phyloP scores from a whole-genome alignment of 805 yeast genomes.

The Kodamaea kaohsiungensis region DNA sequence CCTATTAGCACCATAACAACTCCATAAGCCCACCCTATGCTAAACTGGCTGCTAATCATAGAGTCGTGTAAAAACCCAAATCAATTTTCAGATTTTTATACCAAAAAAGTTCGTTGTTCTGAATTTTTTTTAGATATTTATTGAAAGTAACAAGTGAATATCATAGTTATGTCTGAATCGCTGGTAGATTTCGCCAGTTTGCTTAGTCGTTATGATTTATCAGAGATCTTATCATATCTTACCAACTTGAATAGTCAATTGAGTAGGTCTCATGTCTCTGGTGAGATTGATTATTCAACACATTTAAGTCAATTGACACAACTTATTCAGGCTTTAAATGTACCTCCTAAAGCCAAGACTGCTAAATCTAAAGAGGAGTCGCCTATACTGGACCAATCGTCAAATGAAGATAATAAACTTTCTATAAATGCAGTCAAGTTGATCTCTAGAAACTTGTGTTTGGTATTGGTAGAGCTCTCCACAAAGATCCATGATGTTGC shows the following conservation, averaged over 20 bases:
- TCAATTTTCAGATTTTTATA: no score
- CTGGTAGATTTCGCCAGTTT: conserved; percentile 6
- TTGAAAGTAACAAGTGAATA: background rate
- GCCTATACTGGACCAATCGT: background rate
- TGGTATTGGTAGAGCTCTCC: conserved; percentile 31
- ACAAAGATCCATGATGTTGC: conserved; percentile 39
- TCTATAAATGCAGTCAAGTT: conserved; percentile 17
- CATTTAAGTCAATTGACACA: conserved; percentile 25
- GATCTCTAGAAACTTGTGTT: conserved; percentile 22
- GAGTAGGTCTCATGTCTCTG: background rate
- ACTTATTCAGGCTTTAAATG: conserved; percentile 25
- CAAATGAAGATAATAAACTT: background rate
- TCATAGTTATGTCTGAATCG: background rate
- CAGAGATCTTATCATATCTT: conserved; percentile 22
- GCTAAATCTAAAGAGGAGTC: conserved; percentile 9
- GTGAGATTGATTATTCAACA: conserved; percentile 8
- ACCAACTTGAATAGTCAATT: conserved; percentile 21
- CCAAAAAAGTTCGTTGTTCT: background rate
- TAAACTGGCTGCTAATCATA: no score
- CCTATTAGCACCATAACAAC: no score
- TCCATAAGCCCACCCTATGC: no score
- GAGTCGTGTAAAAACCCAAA: no score
- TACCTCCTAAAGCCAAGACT: conserved; percentile 7
- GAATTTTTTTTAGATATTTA: background rate
- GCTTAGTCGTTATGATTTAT: conserved; percentile 17